Conservation (phyloP, 768 basidiomycete genomes). For the Cyclocybe aegerita region DNA sequence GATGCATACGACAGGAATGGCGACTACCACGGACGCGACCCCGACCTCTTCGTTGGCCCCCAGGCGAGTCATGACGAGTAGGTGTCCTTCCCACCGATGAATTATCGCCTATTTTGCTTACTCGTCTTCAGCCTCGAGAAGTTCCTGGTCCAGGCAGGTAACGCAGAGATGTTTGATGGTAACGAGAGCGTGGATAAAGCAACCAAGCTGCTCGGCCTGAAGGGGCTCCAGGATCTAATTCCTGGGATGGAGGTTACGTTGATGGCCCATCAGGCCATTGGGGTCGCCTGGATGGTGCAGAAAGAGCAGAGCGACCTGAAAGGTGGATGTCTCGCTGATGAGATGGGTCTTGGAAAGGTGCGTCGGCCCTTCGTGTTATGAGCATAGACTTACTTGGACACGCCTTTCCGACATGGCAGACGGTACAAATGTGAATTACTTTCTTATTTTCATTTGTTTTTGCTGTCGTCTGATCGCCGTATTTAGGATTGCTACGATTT, state of each 20-base stretch:
- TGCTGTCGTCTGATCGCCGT: conserved; percentile 5
- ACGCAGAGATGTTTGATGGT: conserved; percentile 57
- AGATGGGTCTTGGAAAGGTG: conserved; percentile 65
- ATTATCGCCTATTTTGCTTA: conserved; percentile 1
- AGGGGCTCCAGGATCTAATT: conserved; percentile 43
- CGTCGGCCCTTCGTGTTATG: conserved; percentile 7
- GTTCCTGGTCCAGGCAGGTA: conserved; percentile 55
- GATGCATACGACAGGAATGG: conserved; percentile 42
- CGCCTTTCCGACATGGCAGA: conserved; percentile 24
- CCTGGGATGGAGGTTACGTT: conserved; percentile 60
- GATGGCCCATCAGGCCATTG: conserved; percentile 71
- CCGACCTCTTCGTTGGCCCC: conserved; percentile 44
- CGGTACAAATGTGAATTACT: conserved; percentile 44
- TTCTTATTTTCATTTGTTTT: background rate
- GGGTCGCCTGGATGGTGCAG: conserved; percentile 61
- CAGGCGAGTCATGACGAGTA: conserved; percentile 48
- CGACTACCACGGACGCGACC: conserved; percentile 46
- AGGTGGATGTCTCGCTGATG: conserved; percentile 52
- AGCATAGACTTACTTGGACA: background rate
- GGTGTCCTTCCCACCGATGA: conserved; percentile 14
- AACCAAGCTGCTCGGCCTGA: conserved; percentile 50
- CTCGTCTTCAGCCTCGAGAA: conserved; percentile 42
- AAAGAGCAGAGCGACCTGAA: conserved; percentile 39
- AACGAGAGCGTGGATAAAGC: conserved; percentile 61
- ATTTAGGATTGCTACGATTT: conserved; percentile 57